Conservation (phyloP, 1,139 yeast species). For the Diutina rugosa region DNA sequence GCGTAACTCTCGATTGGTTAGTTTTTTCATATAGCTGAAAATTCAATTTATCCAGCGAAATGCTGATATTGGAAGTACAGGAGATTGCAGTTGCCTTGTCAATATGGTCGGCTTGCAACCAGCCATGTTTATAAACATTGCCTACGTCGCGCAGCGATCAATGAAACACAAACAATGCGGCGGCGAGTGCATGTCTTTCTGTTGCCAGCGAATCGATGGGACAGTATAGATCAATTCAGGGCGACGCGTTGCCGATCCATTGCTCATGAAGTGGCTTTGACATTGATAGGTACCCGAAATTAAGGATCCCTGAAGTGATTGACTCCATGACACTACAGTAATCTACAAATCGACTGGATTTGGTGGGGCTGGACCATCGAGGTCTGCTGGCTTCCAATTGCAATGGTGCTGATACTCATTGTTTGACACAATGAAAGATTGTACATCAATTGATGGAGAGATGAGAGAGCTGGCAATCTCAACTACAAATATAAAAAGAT, state of each 20-base stretch:
- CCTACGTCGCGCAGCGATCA: neutral
- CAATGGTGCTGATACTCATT: neutral
- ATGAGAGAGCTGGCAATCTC: neutral
- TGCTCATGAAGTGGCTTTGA: too few relatives aligned
- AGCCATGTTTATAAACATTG: neutral
- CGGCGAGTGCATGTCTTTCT: neutral
- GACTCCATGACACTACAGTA: too few relatives aligned
- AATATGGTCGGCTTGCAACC: neutral
- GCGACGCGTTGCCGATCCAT: neutral
- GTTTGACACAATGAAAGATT: neutral
- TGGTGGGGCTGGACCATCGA: neutral
- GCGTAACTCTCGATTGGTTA: too few relatives aligned
- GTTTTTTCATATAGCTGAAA: too few relatives aligned
- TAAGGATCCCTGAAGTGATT: too few relatives aligned
- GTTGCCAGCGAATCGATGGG: neutral
- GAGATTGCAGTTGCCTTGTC: too few relatives aligned
- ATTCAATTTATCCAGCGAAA: too few relatives aligned
- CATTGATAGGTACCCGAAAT: too few relatives aligned
- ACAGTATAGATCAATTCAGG: neutral
- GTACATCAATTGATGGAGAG: neutral
- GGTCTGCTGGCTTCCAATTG: neutral
- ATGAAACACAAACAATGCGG: neutral
- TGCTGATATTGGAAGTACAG: too few relatives aligned
- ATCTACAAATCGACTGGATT: too few relatives aligned
- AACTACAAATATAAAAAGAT: neutral